Evolutionary conservation across 257 asterid genomes (phyloP).

Genomic region (Cordia subcordata): DNA sequence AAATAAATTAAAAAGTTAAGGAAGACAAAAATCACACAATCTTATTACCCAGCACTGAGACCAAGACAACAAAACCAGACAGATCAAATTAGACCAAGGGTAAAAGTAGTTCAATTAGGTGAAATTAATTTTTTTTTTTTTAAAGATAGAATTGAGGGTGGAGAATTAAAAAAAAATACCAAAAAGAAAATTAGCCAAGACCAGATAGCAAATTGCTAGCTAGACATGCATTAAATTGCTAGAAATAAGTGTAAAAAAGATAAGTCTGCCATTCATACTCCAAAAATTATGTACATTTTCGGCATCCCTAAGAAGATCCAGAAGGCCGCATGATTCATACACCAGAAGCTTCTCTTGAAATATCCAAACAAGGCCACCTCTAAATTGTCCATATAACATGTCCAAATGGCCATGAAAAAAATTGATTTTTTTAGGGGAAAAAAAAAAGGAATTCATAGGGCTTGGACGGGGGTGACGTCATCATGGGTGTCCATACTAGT

Average conservation of each 20-base stretch:
- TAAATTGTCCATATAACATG: background rate
- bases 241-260: background rate
- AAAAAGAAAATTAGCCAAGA: too few relatives aligned
- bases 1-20: too few relatives aligned
- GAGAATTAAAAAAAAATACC: too few relatives aligned
- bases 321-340: background rate
- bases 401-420: background rate
- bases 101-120: too few relatives aligned
- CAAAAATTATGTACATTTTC: conserved; percentile 51
- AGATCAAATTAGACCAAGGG: too few relatives aligned
- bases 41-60: too few relatives aligned
- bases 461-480: conserved; percentile 1
- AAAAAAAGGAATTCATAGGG: background rate
- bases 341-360: background rate
- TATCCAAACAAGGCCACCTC: background rate
- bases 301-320: conserved; percentile 2
- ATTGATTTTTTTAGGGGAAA: too few relatives aligned
- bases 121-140: too few relatives aligned
- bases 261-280: conserved; percentile 24
- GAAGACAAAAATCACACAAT: too few relatives aligned
- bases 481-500: background rate
- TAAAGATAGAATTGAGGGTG: too few relatives aligned
- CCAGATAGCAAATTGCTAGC: background rate
- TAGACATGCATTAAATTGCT: background rate
- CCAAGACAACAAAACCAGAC: too few relatives aligned